These are phyloP conservation scores for Setaria italica DNA, from an alignment of 202 grass and related monocot genomes.

Conservation along the genomic window DNA sequence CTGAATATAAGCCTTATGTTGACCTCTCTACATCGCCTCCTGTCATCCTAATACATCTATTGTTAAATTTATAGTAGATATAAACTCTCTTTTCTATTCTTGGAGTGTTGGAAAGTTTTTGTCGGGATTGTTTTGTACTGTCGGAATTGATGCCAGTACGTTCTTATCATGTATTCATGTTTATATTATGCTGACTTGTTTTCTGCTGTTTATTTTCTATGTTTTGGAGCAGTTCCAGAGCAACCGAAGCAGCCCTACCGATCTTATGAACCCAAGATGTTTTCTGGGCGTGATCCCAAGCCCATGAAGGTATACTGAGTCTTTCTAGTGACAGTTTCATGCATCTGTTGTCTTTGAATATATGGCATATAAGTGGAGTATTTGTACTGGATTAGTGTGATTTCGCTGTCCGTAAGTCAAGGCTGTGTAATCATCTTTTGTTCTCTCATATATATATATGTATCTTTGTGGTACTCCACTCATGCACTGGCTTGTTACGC, in stretches of 20 bases:
- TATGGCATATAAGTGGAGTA: neutral
- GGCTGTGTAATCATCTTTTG: neutral
- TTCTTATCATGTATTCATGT: neutral
- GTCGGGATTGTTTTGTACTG: neutral
- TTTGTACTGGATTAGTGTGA: neutral
- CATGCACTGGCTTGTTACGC: neutral
- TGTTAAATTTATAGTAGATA: neutral
- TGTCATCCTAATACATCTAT: neutral
- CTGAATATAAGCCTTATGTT: neutral
- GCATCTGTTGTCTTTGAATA: neutral
- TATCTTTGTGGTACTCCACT: neutral
- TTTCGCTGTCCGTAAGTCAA: neutral
- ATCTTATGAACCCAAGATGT: slow-evolving; percentile 63
- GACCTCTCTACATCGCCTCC: neutral
- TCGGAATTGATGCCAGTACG: neutral
- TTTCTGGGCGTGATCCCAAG: slow-evolving; percentile 74
- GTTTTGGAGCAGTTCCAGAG: slow-evolving; percentile 52
- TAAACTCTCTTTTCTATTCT: neutral
- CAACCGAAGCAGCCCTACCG: slow-evolving; percentile 62
- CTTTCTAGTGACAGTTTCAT: slow-evolving; percentile 3
- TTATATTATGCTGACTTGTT: slow-evolving; percentile 37
- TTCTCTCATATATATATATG: neutral
- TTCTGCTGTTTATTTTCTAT: slow-evolving; percentile 41
- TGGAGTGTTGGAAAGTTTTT: neutral
- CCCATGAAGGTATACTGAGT: slow-evolving; percentile 60